Evolutionary conservation across 2,329 filamentous ascomycete genomes (phyloP).

Genomic region (Ophiosphaerella korrae): DNA sequence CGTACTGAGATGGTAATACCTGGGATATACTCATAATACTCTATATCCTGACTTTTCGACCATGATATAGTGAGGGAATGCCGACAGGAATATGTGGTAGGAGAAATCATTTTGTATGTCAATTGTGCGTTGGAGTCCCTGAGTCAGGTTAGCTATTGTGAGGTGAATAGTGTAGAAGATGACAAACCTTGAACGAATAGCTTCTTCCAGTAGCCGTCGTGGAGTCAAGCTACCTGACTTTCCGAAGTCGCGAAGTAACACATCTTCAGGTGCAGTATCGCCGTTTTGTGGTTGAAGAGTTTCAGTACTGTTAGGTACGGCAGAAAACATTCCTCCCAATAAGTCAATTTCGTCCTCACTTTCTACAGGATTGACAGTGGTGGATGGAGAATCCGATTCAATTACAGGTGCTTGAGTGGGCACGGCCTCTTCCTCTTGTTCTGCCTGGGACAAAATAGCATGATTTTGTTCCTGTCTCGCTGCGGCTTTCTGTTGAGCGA

Average conservation of each 20-base stretch:
- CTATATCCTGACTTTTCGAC: conserved; percentile 71
- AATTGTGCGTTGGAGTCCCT: conserved; percentile 75
- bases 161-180: not conserved
- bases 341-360: conserved; percentile 61
- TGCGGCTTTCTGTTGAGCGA: conserved; percentile 47
- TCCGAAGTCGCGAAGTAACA: conserved; percentile 80
- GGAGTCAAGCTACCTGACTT: conserved; percentile 79
- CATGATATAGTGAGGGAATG: conserved; percentile 77
- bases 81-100: conserved; percentile 74
- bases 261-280: conserved; percentile 52
- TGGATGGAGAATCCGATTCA: not conserved
- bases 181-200: conserved; percentile 76
- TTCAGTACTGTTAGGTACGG: conserved; percentile 50
- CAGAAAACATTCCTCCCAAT: conserved; percentile 63
- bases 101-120: conserved; percentile 71
- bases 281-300: conserved; percentile 33
- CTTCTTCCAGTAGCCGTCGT: conserved; percentile 78
- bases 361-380: conserved; percentile 26
- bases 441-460: not conserved
- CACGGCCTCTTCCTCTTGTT: not conserved
- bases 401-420: not conserved
- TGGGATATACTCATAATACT: conserved; percentile 50
- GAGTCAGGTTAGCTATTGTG: not conserved
- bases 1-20: conserved; percentile 53
- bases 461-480: conserved; percentile 16